These are phyloP conservation scores for Parietaria judaica DNA, from an alignment of 306 rosid genomes.

Conservation along the genomic window DNA sequence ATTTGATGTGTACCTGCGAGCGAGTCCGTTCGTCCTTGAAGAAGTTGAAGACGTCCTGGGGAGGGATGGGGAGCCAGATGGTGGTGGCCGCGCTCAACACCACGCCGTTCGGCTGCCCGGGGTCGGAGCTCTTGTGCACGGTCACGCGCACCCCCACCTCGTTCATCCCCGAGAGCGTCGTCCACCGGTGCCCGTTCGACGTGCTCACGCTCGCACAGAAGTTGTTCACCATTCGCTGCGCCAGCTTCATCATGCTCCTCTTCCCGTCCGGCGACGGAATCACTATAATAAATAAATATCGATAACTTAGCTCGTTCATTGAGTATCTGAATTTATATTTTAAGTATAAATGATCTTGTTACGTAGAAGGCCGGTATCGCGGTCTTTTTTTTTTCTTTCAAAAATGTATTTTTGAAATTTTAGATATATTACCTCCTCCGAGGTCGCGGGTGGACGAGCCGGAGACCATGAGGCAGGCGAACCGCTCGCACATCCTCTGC, in stretches of 20 bases:
- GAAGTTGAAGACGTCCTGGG: conserved; percentile 77
- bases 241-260: conserved; percentile 92
- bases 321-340: too few relatives aligned
- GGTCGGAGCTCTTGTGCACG: conserved; percentile 65
- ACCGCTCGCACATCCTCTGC: conserved; percentile 76
- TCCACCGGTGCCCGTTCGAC: conserved; percentile 74
- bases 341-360: too few relatives aligned
- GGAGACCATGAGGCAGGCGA: conserved; percentile 71
- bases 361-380: too few relatives aligned
- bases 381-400: too few relatives aligned
- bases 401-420: too few relatives aligned
- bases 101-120: conserved; percentile 83
- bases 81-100: conserved; percentile 91
- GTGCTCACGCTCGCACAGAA: conserved; percentile 78
- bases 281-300: conserved; percentile 32
- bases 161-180: conserved; percentile 61
- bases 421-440: conserved; percentile 85
- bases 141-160: conserved; percentile 80
- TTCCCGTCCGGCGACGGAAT: conserved; percentile 82
- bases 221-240: conserved; percentile 84
- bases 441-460: conserved; percentile 67
- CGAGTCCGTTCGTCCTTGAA: conserved; percentile 88
- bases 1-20: conserved; percentile 50
- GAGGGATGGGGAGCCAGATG: conserved; percentile 81
- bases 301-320: too few relatives aligned